Evolutionary conservation across 139 green algal species (phyloP), one percentile per base, ranked within the genome.

Genomic region (Haematococcus lacustris): DNA sequence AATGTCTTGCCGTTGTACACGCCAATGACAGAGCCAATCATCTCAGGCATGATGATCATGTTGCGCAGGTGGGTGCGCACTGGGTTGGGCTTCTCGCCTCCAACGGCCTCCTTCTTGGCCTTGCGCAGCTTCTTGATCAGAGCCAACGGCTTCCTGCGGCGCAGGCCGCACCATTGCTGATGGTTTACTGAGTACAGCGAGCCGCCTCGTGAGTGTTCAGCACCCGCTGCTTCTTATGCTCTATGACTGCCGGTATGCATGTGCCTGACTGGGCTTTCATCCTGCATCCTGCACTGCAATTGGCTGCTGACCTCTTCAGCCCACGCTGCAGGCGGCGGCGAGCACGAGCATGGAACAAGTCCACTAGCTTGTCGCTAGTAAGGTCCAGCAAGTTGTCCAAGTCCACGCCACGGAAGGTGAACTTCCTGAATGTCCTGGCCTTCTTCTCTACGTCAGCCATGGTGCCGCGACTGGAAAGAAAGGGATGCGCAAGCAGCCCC

Each of bases 1-100:
- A 98, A 99, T 53, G 90, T 96, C 89, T 98, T 98, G 83, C 96
- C 96, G 86, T 99, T 99, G 93, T 99, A 98, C 66, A 99, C 92
- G 68, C 96, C 96, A 21, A 99, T 85, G 51, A 98, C 86, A 74
- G 81, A 93, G 71, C 96, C 96, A 71, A 99, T 98, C 95, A 98
- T 99, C 88, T 98, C 94, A 34, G 96, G 96, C 59, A 99, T 89
- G 70, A 99, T 93, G 83, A 98, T 94, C 93, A 98, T 98, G 88
- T 99, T 96, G 69, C 96, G 88, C 82, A 99, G 87, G 87, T 99
- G 96, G 28, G 96, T 99, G 80, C 96, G 90, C 75, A 99, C 94
- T 28, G 93, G 82, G 64, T 98, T 90, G 43, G 96, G 96, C 92
- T 98, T 99, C 86, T 99, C 94, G 68, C 91, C 92, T n/a, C 70